Base-by-base conservation (phyloP, 73 alveolate species). In the Uronychia binucleata region DNA sequence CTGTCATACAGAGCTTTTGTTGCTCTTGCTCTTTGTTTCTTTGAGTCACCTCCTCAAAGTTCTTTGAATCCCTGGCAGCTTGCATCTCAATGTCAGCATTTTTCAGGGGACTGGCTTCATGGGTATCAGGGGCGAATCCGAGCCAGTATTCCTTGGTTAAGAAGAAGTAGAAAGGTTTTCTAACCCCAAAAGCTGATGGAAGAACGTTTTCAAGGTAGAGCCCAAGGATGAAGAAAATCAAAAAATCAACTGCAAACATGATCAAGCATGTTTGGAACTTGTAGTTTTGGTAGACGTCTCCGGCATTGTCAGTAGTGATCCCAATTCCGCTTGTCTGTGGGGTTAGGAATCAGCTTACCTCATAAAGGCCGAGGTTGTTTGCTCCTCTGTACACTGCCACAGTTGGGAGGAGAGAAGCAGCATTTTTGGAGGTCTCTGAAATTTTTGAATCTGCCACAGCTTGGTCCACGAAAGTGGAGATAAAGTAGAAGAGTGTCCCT, bases 161-260 rank as follows among this genome's bases (percentile, higher is more conserved):
- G 28, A 77, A 87, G 90, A 95, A 95, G 83, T 93, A 93, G 97
- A 96, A 95, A 28, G 92, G 92, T 75, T 80, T 77, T 67, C 95
- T 77, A 0, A 95, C 88, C 31, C 98, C 98, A 83, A 60, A 91
- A 30, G 91, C 94, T n/a, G 94, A 90, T 0, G 96, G 91, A 26
- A 95, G 78, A n/a, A 93, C 88, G 81, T 95, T 93, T 32, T 93
- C 96, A 26, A 95, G 78, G 30, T 83, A 83, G 31, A 83, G 1
- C 58, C 98, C 99, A 31, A 93, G 83, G 75, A 92, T 35, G 1
- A 84, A 29, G 90, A 78, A 79, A 58, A 76, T 83, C 35, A 89
- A 11, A 82, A 83, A 67, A 28, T 89, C 77, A 31, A 89, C 35
- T 27, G n/a, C n/a, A 74, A 79, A 31, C 83, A 84, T 58, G 29